phyloP scores from a whole-genome alignment of 495 filamentous ascomycete genomes.

The Copromyces sp. region DNA sequence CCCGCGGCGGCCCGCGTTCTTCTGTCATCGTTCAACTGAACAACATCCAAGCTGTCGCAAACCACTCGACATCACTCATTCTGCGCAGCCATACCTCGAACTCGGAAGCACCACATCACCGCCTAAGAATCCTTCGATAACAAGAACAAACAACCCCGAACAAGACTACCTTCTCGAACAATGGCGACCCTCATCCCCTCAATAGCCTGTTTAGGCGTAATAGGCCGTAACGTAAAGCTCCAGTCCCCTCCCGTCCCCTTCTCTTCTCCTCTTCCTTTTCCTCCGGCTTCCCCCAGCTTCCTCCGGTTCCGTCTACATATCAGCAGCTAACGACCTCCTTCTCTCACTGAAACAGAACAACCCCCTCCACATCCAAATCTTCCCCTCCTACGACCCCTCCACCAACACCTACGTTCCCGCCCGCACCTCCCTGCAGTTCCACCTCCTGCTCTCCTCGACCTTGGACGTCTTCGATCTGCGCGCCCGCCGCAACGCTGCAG shows the following conservation, averaged over 20 bases:
- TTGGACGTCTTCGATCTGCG: slow-evolving; percentile 90
- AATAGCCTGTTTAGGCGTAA: slow-evolving; percentile 86
- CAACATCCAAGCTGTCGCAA: not conserved
- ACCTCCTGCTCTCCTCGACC: slow-evolving; percentile 78
- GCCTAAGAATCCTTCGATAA: not conserved
- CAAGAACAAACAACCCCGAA: not conserved
- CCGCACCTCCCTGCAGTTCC: slow-evolving; percentile 67
- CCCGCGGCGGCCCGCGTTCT: not conserved
- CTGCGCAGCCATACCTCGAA: not conserved
- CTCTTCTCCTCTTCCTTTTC: not conserved
- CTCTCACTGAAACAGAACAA: slow-evolving; percentile 57
- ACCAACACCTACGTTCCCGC: slow-evolving; percentile 37
- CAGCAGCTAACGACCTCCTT: slow-evolving; percentile 5
- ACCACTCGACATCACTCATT: not conserved
- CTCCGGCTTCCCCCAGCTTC: not conserved
- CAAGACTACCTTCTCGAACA: not conserved
- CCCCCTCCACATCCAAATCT: slow-evolving; percentile 85
- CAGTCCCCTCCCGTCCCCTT: not conserved
- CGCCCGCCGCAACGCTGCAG: slow-evolving; percentile 49
- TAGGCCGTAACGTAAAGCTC: slow-evolving; percentile 68
- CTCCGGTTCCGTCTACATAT: not conserved
- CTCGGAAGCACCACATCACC: not conserved
- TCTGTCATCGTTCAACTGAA: not conserved
- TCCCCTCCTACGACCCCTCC: slow-evolving; percentile 53
- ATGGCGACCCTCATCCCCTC: slow-evolving; percentile 49